Evolutionary conservation across 345 rosid genomes (phyloP).

Genomic region (Eucalyptus microcorys): DNA sequence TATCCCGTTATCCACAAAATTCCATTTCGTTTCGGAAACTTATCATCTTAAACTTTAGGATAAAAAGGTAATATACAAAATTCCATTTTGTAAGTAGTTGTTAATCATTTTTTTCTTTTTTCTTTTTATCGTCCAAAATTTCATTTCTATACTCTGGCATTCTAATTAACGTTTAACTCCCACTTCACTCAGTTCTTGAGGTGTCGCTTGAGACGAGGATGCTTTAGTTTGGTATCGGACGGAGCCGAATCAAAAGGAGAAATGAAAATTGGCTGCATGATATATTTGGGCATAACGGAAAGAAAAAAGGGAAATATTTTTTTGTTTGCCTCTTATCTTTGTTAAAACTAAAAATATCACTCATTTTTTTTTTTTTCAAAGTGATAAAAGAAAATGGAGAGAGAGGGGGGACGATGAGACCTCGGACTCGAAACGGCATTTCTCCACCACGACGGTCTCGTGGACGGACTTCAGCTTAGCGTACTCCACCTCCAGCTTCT

Average conservation of each 20-base stretch:
- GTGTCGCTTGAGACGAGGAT: neutral
- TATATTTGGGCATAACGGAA: no score
- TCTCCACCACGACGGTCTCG: constrained; percentile 38
- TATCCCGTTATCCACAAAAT: neutral
- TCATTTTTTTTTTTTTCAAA: neutral
- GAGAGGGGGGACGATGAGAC: constrained; percentile 1
- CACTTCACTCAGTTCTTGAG: neutral
- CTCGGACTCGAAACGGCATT: constrained; percentile 71
- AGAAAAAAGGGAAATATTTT: no score
- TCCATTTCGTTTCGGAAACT: neutral
- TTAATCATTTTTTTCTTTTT: accelerated
- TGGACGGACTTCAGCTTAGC: constrained; percentile 31
- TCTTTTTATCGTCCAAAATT: no score
- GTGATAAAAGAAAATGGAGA: neutral
- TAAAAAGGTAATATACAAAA: no score
- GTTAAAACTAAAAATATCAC: neutral
- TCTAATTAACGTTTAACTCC: no score
- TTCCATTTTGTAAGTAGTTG: no score
- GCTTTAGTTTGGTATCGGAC: neutral
- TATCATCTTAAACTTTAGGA: neutral
- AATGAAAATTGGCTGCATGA: no score
- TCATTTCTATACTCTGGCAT: neutral
- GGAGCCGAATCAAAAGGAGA: neutral
- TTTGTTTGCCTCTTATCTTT: no score
- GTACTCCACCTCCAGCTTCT: constrained; percentile 79